These are phyloP conservation scores for Cystofilobasidium macerans DNA, from an alignment of 768 basidiomycete genomes.

Conservation along the genomic window DNA sequence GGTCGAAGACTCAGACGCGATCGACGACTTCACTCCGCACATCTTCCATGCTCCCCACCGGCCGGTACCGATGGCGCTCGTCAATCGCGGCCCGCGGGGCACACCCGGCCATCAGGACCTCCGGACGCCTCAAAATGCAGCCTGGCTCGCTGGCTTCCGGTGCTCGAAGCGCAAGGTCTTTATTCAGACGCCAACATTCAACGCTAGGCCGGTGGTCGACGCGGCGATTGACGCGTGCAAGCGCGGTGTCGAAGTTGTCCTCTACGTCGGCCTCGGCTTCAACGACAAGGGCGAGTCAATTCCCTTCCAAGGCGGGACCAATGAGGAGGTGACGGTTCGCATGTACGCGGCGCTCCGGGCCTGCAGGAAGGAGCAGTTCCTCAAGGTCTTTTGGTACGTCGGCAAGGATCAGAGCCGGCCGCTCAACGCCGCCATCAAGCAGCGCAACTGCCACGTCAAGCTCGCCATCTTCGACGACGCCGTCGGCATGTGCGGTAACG, in stretches of 20 bases:
- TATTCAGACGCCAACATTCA: conserved; percentile 63
- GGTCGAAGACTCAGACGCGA: conserved; percentile 40
- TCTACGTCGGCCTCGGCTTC: conserved; percentile 52
- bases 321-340: conserved; percentile 54
- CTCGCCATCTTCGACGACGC: conserved; percentile 56
- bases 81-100: conserved; percentile 52
- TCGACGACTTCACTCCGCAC: conserved; percentile 53
- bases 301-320: conserved; percentile 61
- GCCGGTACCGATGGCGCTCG: conserved; percentile 55
- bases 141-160: conserved; percentile 56
- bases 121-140: conserved; percentile 52
- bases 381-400: conserved; percentile 36
- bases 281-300: conserved; percentile 53
- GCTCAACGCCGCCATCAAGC: conserved; percentile 51
- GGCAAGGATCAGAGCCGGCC: conserved; percentile 56
- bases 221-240: conserved; percentile 53
- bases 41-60: conserved; percentile 50
- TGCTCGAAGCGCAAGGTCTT: conserved; percentile 55
- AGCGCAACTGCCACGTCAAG: conserved; percentile 64
- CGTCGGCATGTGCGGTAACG: conserved; percentile 58
- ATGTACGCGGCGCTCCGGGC: conserved; percentile 49
- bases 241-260: conserved; percentile 50
- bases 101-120: conserved; percentile 40
- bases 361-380: conserved; percentile 43
- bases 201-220: conserved; percentile 53